Base-by-base conservation (phyloP, 768 basidiomycete species). In the Hirschioporus abietinus region DNA sequence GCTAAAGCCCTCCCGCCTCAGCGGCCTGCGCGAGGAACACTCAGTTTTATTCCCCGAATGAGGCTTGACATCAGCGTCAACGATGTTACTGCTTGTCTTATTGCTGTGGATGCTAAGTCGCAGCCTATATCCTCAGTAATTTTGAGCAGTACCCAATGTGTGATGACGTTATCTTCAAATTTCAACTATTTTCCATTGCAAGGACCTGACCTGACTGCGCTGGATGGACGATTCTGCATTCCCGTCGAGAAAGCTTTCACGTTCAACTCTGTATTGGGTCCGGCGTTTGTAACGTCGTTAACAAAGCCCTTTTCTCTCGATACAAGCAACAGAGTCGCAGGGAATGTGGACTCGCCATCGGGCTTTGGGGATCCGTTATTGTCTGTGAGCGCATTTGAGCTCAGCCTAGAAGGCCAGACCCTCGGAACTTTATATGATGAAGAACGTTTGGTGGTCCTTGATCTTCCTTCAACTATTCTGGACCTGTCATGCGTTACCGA, bases 321-420 rank as follows among this genome's bases (percentile, higher is more conserved):
- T 10, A 52, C 42, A 15, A 52, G 42, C 42, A 52, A 52, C 12
- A 52, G 71, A 52, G 73, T 75, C 61, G 76, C 76, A 23, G 72
- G 67, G 59, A 71, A 68, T 63, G 74, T 69, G 42, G 66, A 77
- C 18, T 76, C 78, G 10, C 81, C 81, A 66, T 71, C 76, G 23
- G 78, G 80, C 58, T 79, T 76, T 66, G 67, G 77, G 67, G 78
- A 52, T 52, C 60, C 80, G 76, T 66, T 91, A 1, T 70, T 90
- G 17, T 87, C 86, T 4, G 69, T 90, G 59, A 90, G 89, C 58
- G 76, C 80, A 0, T 64, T 91, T 15, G 85, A 90, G 69, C 69
- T 83, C 24, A 72, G 66, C 52, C 83, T 81, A 6, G 72, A 71
- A 6, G 82, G 83, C 1, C 78, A 78, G 66, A 83, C 82, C 20